Evolutionary conservation across 1,284 basidiomycete species (phyloP), one percentile per base, ranked within the genome.

Genomic region (Chiua sp.): DNA sequence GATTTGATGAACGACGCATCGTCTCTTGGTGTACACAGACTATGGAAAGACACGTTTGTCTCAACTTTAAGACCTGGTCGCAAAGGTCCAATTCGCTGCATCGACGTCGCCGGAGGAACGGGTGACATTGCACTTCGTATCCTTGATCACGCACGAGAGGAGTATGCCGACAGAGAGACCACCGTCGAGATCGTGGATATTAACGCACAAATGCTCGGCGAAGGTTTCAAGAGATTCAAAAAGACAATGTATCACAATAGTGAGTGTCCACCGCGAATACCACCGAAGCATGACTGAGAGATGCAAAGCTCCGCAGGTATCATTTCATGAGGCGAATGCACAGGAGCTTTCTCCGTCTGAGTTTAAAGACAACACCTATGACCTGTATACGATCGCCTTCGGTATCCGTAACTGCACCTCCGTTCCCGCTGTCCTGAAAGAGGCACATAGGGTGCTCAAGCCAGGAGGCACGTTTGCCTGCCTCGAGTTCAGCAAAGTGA

Each of bases 1-100:
- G 97, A 99, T 77, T 77, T 98, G 47, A 98, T 99, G 96, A 99
- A 99, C 82, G 98, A 99, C 74, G 94, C 96, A 30, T 94, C 97
- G 80, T 99, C 97, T 7, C 79, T 98, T 60, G 98, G 98, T 37
- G 91, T 99, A 30, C 98, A 99, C 74, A 86, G 98, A 50, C 79
- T 99, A 32, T 99, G 98, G 98, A 99, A 99, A 79, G 96, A 98
- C 77, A 85, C 89, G 48, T 96, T 94, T 74, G 92, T 99, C 47
- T 83, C 87, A 10, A 80, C 83, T 6, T 80, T 99, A 61, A 86
- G 91, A 67, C 97, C 97, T 1, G 92, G 92, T 28, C 82, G 83
- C 59, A 86, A 82, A 52, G 89, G 90, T 0, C 84, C 90, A 1
- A 71, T 87, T 72, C 86, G 84, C 65, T 98, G 95, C 75, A 89